phyloP scores from a whole-genome alignment of 495 filamentous ascomycete species.

The Penicillium silybi region DNA sequence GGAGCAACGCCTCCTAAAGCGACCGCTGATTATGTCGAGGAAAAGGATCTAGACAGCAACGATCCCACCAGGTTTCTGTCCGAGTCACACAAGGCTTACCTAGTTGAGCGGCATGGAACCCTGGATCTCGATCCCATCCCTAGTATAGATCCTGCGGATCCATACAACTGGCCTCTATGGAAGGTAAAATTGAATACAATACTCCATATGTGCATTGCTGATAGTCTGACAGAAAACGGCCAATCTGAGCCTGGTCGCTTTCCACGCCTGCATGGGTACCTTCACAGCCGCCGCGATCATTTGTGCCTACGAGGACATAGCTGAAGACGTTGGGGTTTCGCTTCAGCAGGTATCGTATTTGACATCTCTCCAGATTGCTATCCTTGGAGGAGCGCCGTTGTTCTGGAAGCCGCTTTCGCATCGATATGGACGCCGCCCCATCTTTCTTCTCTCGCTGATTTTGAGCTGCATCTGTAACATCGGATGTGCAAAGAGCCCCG shows the following conservation, averaged over 20 bases:
- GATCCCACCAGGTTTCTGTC: slow-evolving; percentile 21
- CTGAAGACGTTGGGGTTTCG: slow-evolving; percentile 39
- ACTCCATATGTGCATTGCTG: neutral
- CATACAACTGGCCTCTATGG: slow-evolving; percentile 52
- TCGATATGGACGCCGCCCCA: slow-evolving; percentile 49
- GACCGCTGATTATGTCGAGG: slow-evolving; percentile 23
- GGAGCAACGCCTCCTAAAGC: slow-evolving; percentile 1
- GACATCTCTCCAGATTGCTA: slow-evolving; percentile 49
- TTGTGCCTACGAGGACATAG: slow-evolving; percentile 47
- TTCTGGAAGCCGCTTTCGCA: slow-evolving; percentile 55
- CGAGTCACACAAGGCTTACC: slow-evolving; percentile 41
- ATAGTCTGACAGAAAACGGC: slow-evolving; percentile 38
- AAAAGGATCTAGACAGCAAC: slow-evolving; percentile 14
- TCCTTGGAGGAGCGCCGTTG: slow-evolving; percentile 49
- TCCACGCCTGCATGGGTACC: slow-evolving; percentile 55
- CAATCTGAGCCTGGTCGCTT: slow-evolving; percentile 51
- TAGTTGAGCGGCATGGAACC: slow-evolving; percentile 51
- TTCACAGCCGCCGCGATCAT: slow-evolving; percentile 54
- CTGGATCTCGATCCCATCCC: slow-evolving; percentile 52
- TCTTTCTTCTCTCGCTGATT: slow-evolving; percentile 47
- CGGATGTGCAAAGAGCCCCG: slow-evolving; percentile 40
- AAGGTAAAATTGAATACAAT: slow-evolving; percentile 32
- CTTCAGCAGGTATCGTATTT: slow-evolving; percentile 48
- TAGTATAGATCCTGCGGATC: slow-evolving; percentile 45
- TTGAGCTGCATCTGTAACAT: slow-evolving; percentile 43